Conservation (phyloP, 768 basidiomycete species). For the Chalciporus piperatus region DNA sequence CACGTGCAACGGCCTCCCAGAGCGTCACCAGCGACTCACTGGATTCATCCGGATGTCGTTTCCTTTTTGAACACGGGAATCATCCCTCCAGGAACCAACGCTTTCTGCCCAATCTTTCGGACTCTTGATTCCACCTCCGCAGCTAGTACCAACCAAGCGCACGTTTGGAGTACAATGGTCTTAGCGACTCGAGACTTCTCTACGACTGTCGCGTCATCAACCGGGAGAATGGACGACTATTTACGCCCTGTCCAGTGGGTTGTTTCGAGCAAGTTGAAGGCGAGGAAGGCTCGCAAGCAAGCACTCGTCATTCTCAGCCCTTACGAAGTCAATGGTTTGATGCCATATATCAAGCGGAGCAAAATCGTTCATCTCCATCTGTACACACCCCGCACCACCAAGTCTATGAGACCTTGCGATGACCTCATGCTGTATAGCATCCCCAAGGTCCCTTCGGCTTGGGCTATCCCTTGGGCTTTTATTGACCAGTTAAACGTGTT, state of each 20-base stretch:
- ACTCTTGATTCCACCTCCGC: conserved; percentile 3
- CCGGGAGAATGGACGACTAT: conserved; percentile 8
- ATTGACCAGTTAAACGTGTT: conserved; percentile 27
- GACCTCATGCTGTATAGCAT: conserved; percentile 15
- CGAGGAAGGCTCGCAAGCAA: background rate
- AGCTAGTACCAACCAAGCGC: conserved; percentile 13
- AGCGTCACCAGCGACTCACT: conserved; percentile 19
- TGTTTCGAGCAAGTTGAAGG: conserved; percentile 3
- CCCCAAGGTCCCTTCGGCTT: background rate
- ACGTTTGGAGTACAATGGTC: conserved; percentile 13
- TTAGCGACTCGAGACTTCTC: conserved; percentile 12
- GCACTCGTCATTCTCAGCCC: conserved; percentile 39
- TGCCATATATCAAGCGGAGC: conserved; percentile 35
- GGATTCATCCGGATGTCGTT: conserved; percentile 14
- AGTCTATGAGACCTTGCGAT: conserved; percentile 35
- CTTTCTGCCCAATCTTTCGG: conserved; percentile 18
- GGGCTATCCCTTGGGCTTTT: background rate
- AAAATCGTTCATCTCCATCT: conserved; percentile 35
- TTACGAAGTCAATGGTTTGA: conserved; percentile 36
- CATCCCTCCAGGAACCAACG: conserved; percentile 11
- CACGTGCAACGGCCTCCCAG: conserved; percentile 34
- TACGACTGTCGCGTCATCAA: conserved; percentile 1
- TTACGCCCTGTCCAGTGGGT: conserved; percentile 25
- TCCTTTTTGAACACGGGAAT: conserved; percentile 26
- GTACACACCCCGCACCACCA: conserved; percentile 37